Conservation (phyloP, 257 asterid genomes). For the Nemophila menziesii region DNA sequence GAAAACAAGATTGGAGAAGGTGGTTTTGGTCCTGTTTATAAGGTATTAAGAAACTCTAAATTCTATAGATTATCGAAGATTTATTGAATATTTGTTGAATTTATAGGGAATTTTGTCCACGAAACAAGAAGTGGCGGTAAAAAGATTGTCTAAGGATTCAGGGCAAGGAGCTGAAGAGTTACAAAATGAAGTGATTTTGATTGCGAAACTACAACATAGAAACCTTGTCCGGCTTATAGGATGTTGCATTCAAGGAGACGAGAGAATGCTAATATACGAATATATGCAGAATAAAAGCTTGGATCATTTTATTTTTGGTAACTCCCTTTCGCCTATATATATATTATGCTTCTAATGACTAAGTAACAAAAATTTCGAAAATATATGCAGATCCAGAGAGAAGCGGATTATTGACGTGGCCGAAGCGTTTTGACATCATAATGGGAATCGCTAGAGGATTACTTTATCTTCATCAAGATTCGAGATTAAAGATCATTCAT, state of each 20-base stretch:
- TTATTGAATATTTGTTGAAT: background rate
- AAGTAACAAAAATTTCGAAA: background rate
- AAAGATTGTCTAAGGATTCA: conserved; percentile 23
- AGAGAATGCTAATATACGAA: conserved; percentile 28
- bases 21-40: conserved; percentile 26
- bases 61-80: background rate
- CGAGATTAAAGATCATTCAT: conserved; percentile 29
- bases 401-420: conserved; percentile 16
- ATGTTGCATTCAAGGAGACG: conserved; percentile 27
- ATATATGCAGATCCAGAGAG: background rate
- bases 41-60: conserved; percentile 11
- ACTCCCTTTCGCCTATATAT: no score
- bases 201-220: conserved; percentile 31
- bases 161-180: conserved; percentile 27
- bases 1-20: conserved; percentile 24
- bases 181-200: conserved; percentile 25
- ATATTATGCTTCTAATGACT: background rate
- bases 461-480: conserved; percentile 47
- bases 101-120: conserved; percentile 15
- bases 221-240: conserved; percentile 33
- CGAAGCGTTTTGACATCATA: conserved; percentile 27
- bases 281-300: conserved; percentile 29
- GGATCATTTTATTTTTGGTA: conserved; percentile 25
- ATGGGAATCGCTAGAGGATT: conserved; percentile 39
- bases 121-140: conserved; percentile 27